phyloP scores from a whole-genome alignment of 257 asterid genomes.

The Knoxia roxburghii region DNA sequence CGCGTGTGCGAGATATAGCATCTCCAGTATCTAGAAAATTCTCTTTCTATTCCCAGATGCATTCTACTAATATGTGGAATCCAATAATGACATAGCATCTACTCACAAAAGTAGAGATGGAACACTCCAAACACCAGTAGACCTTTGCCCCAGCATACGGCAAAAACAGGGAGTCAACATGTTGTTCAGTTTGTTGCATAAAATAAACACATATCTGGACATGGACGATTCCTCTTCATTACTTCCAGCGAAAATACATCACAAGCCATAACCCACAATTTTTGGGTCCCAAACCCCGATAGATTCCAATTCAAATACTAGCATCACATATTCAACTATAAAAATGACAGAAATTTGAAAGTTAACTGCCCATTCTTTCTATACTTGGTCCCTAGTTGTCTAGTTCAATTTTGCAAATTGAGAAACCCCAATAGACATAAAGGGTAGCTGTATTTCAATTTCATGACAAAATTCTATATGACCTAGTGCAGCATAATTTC shows the following conservation, averaged over 20 bases:
- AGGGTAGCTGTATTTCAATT: background rate
- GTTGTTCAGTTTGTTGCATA: background rate
- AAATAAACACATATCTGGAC: background rate
- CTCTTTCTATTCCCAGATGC: background rate
- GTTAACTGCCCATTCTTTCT: background rate
- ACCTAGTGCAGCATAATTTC: too few relatives aligned
- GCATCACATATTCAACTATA: background rate
- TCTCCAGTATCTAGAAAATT: too few relatives aligned
- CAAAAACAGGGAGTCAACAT: background rate
- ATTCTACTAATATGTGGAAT: background rate
- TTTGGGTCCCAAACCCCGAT: background rate
- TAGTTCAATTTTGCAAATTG: background rate
- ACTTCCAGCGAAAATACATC: background rate
- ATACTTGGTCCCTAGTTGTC: background rate
- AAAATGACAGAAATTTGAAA: background rate
- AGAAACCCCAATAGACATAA: background rate
- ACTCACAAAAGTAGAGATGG: too few relatives aligned
- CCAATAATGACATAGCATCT: background rate
- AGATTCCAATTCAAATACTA: background rate
- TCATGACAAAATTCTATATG: too few relatives aligned
- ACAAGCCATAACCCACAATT: background rate
- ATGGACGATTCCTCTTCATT: background rate
- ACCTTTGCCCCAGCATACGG: background rate
- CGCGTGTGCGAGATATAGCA: too few relatives aligned
- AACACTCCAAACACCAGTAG: background rate